Base-by-base conservation (phyloP, 129 eudicot species). In the Saposhnikovia divaricata region DNA sequence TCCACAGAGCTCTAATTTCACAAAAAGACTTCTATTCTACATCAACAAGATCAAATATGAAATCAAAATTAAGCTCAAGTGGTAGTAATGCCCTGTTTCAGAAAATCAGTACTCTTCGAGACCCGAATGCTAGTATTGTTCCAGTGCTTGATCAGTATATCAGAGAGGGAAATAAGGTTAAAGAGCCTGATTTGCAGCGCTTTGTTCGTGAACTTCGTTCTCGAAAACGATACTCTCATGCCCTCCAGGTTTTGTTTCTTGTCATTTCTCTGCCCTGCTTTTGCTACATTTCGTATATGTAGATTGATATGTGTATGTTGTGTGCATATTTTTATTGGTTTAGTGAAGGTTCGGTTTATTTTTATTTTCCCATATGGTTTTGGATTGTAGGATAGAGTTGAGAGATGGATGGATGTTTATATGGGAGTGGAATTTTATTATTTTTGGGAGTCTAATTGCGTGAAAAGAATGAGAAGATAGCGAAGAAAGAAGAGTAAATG, bases 211-310 rank as follows among this genome's bases (percentile, higher is more conserved):
- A 79, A 9, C 81, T 87, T 5, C 84, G 90, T 1, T 65, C 82
- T 81, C 84, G 84, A 31, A 77, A 80, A 27, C 88, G 85, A 13
- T 82, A 51, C 73, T 55, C 80, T 50, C 90, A 87, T 16, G 90
- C 90, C 15, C 90, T 84, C 44, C 81, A 87, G 90, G 90, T 87
- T 76, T 18, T 11, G 13, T 68, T 78, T 61, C 6, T 50, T 14
- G 0, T 12, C 9, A 4, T 46, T 39, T 19, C 31, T 21, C 3
- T 40, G 18, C 57, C 50, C 46, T 47, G 3, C 0, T 15, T 34
- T 48, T 2, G 10, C 42, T 40, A 23, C 6, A 21, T 21, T 55
- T 19, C 1, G 27, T 55, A 2, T 21, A 21, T 21, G 23, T 51
- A 1, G 55, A 48, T 48, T 46, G 15, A 15, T 48, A 3, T 48